A percentile compares a stretch with the other conserved stretches of the same genome.
phyloP scores from a whole-genome alignment of 192 early-diverging fungal genomes.

The Geranomyces michiganensis region DNA sequence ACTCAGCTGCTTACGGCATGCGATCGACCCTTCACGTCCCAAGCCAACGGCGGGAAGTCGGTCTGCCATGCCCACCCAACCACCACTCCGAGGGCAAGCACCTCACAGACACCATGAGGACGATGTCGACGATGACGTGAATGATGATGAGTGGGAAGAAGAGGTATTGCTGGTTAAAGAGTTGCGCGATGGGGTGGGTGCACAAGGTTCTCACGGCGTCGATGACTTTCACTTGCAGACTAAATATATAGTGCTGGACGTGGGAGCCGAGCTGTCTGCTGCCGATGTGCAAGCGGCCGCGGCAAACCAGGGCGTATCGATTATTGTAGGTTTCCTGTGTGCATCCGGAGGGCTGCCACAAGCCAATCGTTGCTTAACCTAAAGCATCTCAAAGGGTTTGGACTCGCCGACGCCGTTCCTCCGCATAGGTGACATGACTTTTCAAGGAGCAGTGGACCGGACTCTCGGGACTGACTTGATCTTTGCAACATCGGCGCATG shows the following conservation, averaged over 20 bases:
- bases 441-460: slow-evolving; percentile 24
- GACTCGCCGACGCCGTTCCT: slow-evolving; percentile 25
- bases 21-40: too few relatives aligned
- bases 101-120: too few relatives aligned
- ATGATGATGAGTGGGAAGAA: slow-evolving; percentile 6
- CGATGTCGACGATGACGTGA: not conserved
- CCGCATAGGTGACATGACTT: slow-evolving; percentile 30
- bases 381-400: slow-evolving; percentile 21
- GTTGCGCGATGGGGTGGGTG: too few relatives aligned
- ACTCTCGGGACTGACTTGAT: slow-evolving; percentile 38
- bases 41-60: too few relatives aligned
- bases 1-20: too few relatives aligned
- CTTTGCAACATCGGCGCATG: slow-evolving; percentile 12
- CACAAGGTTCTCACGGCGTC: not conserved
- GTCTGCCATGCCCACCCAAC: too few relatives aligned
- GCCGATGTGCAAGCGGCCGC: slow-evolving; percentile 12
- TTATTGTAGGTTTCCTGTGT: slow-evolving; percentile 15
- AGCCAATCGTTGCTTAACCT: not conserved
- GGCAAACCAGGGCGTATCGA: slow-evolving; percentile 18
- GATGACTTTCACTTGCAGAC: slow-evolving; percentile 2
- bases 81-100: too few relatives aligned
- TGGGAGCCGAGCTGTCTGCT: slow-evolving; percentile 18
- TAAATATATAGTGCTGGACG: slow-evolving; percentile 25
- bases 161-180: too few relatives aligned
- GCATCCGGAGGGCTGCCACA: not conserved